Base-by-base conservation (phyloP, 176 grass and related monocot species). In the Zoysia pacifica region DNA sequence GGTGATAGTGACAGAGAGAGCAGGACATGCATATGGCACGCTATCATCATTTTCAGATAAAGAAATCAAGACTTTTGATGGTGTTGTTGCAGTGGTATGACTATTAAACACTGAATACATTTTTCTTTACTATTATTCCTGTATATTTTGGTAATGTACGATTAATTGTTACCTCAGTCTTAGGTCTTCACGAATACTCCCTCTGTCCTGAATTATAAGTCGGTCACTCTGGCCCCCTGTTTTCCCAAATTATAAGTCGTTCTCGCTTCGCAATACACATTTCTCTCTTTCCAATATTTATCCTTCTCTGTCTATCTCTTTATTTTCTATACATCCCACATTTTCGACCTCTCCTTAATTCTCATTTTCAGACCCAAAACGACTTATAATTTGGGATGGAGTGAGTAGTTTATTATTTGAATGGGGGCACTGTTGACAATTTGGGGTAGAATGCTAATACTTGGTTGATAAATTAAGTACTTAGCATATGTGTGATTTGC, bases 31-130 rank as follows among this genome's bases (percentile, higher is more conserved):
- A 81, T 94, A 89, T 70, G 86, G 87, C 75, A 76, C 76, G 38
- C 48, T 97, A 83, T 43, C 87, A 87, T 88, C 87, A 67, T 83
- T 94, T 78, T 84, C 92, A 77, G 90, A 94, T 74, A 82, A 67
- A 82, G 87, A 93, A 62, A 75, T 97, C 54, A 94, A 83, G 78
- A 82, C 90, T 78, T 84, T 94, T 77, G 95, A 94, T 81, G 92
- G 95, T 43, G 87, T 97, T 81, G 72, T 97, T 84, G 76, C 72
- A 89, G 92, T 97, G 90, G 95, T 97, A 93, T 53, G 83, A 73
- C n/a, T 44, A 70, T 86, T 81, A 76, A 68, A 72, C 41, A 85
- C 19, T n/a, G 49, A 66, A 42, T 20, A 46, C 43, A 58, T 51
- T 65, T 38, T 50, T 14, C n/a, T 51, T 3, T 1, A 28, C 4